Evolutionary conservation across 768 basidiomycete genomes (phyloP).

Genomic region (Boletus speciosus): DNA sequence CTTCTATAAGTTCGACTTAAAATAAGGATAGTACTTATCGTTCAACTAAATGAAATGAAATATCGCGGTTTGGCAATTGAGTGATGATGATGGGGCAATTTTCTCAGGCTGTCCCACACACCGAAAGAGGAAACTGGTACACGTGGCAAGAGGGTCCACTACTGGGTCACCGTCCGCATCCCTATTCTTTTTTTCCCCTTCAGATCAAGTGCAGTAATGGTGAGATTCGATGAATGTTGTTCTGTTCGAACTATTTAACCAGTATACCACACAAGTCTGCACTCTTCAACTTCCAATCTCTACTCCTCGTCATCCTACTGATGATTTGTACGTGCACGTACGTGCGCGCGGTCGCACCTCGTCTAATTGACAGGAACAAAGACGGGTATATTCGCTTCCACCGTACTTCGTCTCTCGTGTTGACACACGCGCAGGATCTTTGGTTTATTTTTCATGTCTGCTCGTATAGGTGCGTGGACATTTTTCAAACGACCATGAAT

Average conservation of each 20-base stretch:
- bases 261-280: conserved; percentile 60
- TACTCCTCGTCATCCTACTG: conserved; percentile 89
- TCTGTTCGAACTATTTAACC: not conserved
- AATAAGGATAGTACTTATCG: not conserved
- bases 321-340: conserved; percentile 98
- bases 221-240: not conserved
- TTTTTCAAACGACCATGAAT: not conserved
- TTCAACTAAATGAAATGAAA: not conserved
- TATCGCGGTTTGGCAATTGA: not conserved
- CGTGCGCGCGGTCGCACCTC: conserved; percentile 83
- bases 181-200: not conserved
- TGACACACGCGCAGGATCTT: conserved; percentile 57
- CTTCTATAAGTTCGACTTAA: not conserved
- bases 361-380: conserved; percentile 90
- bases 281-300: conserved; percentile 95
- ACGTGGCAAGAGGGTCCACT: not conserved
- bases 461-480: conserved; percentile 75
- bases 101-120: too few species aligned
- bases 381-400: conserved; percentile 61
- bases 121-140: not conserved
- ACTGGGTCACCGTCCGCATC: not conserved
- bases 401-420: not conserved
- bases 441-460: conserved; percentile 93
- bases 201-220: conserved; percentile 11
- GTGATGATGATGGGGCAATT: too few species aligned